Base-by-base conservation (phyloP, 1,284 basidiomycete genomes). In the Termitomyces sp. region DNA sequence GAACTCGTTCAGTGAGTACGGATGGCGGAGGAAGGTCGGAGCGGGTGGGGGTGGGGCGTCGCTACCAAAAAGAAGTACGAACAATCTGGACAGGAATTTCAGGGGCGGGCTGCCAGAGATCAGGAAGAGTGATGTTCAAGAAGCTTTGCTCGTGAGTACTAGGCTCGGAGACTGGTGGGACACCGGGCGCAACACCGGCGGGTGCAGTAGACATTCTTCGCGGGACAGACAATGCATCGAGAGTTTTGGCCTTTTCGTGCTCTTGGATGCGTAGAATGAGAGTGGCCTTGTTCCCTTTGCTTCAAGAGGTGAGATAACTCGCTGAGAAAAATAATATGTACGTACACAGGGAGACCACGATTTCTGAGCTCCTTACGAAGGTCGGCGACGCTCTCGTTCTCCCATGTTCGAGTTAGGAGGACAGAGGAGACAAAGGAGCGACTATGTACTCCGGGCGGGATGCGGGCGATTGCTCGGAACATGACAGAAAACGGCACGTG, bases 1-100 rank as follows among this genome's bases (percentile, higher is more conserved):
- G 66, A 89, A 89, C 65, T 90, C 87, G 53, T 72, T 66, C 49
- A 89, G 77, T 24, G 87, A 88, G 67, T 90, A 90, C 4, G 87
- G 87, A 65, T 90, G 88, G 41, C 66, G 66, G 39, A 66, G 64
- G 24, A 55, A 64, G 30, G 63, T 59, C 30, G 64, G 67, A 11
- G 64, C 65, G 5, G 70, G 65, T 21, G 62, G 64, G 10, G 68
- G 59, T 14, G 66, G 69, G 42, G 66, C 72, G 60, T 86, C 79
- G 60, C n/a, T n/a, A n/a, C n/a, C n/a, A n/a, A n/a, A 43, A 31
- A 30, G 16, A 31, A 35, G 10, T 13, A 76, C 85, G 56, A 61
- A 91, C 88, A 54, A 87, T 78, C 66, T 82, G 80, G 19, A 80
- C 72, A 19, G 76, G 73, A 7, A 68, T 58, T 49, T 76, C 72